Evolutionary conservation across 2,329 filamentous ascomycete species (phyloP), one percentile per base, ranked within the genome.

Genomic region (Aspergillus uvarum): DNA sequence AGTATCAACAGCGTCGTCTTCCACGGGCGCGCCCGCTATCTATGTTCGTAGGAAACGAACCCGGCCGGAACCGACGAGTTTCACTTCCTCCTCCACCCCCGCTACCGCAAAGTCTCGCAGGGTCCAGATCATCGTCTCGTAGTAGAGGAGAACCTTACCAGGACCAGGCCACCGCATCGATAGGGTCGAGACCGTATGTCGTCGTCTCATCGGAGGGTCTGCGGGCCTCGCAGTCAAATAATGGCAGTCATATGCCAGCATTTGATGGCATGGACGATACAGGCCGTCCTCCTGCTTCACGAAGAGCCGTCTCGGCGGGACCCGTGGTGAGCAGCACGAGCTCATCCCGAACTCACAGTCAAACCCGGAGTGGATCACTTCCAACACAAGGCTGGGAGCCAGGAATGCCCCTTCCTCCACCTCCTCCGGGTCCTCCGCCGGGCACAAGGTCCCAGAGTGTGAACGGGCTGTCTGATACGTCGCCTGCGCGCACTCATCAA

Each of bases 371-470:
- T 38, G 61, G 63, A 19, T 74, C 74, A 19, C 74, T 73, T 10
- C 70, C 71, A 44, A 68, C 67, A 50, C 66, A 63, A 63, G 70
- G 72, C 52, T 80, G 78, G 79, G 74, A 70, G 51, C 76, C 76
- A 21, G 78, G 78, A 21, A 79, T 80, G 78, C 77, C 78, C 29
- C 72, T 81, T 32, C 79, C 79, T 29, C 79, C 79, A 38, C 79
- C 79, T 10, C 79, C 79, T 54, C 78, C 79, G 35, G 77, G 79
- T 1, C 79, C 79, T 24, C 79, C 79, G 19, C 79, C 79, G 4
- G 63, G 70, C 47, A 64, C 69, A 24, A 74, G 76, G 54, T 77
- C 77, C n/a, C 72, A 75, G 38, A 80, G 77, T 60, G 72, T 74
- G 24, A 74, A 70, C 61, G 74, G 70, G 12, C 64, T 71, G 48